Base-by-base conservation (phyloP, 768 basidiomycete genomes). In the Phallus indusiatus region DNA sequence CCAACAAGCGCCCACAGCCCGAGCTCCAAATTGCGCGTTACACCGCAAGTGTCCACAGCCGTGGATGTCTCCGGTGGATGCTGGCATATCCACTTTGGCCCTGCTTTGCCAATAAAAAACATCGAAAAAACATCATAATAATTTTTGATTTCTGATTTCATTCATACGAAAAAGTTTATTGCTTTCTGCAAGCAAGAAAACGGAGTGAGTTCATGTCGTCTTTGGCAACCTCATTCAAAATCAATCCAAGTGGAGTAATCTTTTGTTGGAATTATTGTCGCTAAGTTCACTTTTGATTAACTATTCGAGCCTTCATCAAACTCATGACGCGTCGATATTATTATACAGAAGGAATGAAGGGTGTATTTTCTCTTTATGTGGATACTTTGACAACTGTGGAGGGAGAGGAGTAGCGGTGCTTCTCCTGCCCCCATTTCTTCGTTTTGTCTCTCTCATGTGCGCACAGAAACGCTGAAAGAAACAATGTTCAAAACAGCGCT, bases 401-500 rank as follows among this genome's bases (percentile, higher is more conserved):
- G 28, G 28, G 2, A n/a, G n/a, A n/a, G n/a, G n/a, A n/a, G n/a
- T n/a, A n/a, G n/a, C n/a, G n/a, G 28, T 28, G 28, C 28, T 28
- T 7, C 28, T 28, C 28, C 28, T 28, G 28, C 28, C 28, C 28
- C 28, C 28, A 28, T 28, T 28, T 28, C 28, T 28, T 28, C 28
- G 2, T 28, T 28, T 28, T 28, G 28, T 28, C 21, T 48, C 33
- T 20, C 33, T 20, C 22, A 35, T n/a, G 64, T 63, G 12, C 49
- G 64, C 56, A 78, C 68, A 10, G 72, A 65, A 36, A 79, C 77
- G 63, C 70, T 74, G 67, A 72, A 79, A 60, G 65, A 70, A 47
- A 64, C 62, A 51, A 71, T 81, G 53, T 78, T 60, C 37, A 82
- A 70, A 49, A 67, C 72, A 35, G 81, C 82, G 22, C 68, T 68